phyloP scores from a whole-genome alignment of 2,329 filamentous ascomycete species.

The Trichophaea hybrida region DNA sequence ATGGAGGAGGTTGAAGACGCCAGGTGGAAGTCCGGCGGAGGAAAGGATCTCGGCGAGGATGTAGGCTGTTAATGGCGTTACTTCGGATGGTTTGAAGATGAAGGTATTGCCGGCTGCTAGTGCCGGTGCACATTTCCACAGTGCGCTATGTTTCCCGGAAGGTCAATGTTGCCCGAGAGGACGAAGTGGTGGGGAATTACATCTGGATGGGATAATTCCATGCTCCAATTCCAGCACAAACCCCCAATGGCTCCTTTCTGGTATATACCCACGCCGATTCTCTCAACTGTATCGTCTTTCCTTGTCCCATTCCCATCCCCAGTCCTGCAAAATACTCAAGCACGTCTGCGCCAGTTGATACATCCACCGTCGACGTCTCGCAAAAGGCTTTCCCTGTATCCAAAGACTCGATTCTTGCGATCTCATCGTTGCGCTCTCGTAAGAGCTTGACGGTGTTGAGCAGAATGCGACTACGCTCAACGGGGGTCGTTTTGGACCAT shows the following conservation, averaged over 20 bases:
- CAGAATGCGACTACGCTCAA: constrained; percentile 33
- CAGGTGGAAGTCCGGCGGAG: constrained; percentile 34
- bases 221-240: constrained; percentile 74
- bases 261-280: constrained; percentile 71
- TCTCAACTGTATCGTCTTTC: constrained; percentile 44
- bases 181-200: constrained; percentile 26
- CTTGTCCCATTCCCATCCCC: constrained; percentile 48
- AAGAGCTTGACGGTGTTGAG: constrained; percentile 37
- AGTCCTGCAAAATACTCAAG: constrained; percentile 37
- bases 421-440: constrained; percentile 32
- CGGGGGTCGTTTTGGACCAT: constrained; percentile 34
- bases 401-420: constrained; percentile 36
- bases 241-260: constrained; percentile 65
- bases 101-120: constrained; percentile 31
- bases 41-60: constrained; percentile 32
- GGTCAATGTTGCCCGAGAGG: neutral
- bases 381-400: constrained; percentile 36
- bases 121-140: constrained; percentile 31
- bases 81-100: constrained; percentile 32
- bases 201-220: constrained; percentile 93
- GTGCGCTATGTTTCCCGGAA: neutral
- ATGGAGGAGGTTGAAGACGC: constrained; percentile 36
- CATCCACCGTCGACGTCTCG: constrained; percentile 54
- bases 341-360: constrained; percentile 42
- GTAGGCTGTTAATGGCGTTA: constrained; percentile 34